Evolutionary conservation across 2,329 filamentous ascomycete species (phyloP).

Genomic region (Camillea tinctor): DNA sequence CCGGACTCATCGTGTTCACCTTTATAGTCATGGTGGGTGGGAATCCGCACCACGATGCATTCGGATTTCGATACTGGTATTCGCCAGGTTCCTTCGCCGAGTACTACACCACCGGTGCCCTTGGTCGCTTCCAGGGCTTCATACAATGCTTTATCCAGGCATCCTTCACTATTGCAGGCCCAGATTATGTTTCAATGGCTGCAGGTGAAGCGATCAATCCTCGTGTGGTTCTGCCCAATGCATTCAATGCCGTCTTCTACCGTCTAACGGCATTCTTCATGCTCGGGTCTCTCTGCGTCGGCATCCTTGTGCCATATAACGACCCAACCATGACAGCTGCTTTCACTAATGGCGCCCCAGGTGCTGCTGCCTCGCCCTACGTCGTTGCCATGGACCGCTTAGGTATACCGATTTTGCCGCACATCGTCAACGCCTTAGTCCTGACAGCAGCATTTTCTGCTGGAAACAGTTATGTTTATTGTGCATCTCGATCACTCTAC

Average conservation of each 20-base stretch:
- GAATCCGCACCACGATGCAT: conserved; percentile 69
- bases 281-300: conserved; percentile 69
- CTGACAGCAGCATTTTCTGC: conserved; percentile 66
- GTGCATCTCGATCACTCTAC: conserved; percentile 66
- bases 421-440: conserved; percentile 72
- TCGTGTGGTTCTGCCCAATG: conserved; percentile 66
- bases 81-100: conserved; percentile 69
- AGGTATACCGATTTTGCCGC: conserved; percentile 60
- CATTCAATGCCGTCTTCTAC: conserved; percentile 78
- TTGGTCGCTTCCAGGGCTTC: conserved; percentile 76
- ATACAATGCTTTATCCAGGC: conserved; percentile 72
- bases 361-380: conserved; percentile 67
- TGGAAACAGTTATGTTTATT: conserved; percentile 68
- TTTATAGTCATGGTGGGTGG: conserved; percentile 82
- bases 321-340: conserved; percentile 61
- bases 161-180: conserved; percentile 63
- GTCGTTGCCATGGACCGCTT: conserved; percentile 69
- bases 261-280: conserved; percentile 75
- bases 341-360: conserved; percentile 57
- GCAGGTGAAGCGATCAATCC: conserved; percentile 73
- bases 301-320: conserved; percentile 69
- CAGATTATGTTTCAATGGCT: conserved; percentile 59
- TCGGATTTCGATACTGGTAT: conserved; percentile 70
- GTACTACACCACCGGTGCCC: conserved; percentile 59
- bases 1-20: conserved; percentile 72